Evolutionary conservation across 495 filamentous ascomycete genomes (phyloP).

Genomic region (Pyrenula aspistea): DNA sequence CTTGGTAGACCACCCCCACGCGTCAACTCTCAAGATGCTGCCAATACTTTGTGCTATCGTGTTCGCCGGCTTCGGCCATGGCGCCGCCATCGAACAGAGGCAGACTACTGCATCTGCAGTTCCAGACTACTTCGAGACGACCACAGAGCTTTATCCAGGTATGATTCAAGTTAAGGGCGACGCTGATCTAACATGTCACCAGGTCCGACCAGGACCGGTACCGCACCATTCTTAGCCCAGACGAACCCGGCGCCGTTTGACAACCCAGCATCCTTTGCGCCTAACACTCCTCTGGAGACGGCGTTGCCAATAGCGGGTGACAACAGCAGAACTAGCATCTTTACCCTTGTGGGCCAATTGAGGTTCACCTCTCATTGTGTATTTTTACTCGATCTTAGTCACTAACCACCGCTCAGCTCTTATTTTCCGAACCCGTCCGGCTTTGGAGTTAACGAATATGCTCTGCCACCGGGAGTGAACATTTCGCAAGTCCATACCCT

Average conservation of each 20-base stretch:
- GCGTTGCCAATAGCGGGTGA: conserved; percentile 39
- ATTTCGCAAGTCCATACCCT: conserved; percentile 42
- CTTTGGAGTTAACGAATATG: conserved; percentile 44
- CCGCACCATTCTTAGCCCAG: conserved; percentile 42
- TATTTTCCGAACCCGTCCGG: conserved; percentile 20
- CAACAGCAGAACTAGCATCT: conserved; percentile 34
- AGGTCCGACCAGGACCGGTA: conserved; percentile 47
- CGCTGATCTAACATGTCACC: conserved; percentile 12
- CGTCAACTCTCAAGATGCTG: neutral
- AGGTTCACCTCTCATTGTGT: conserved; percentile 8
- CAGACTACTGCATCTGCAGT: neutral
- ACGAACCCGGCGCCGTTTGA: conserved; percentile 40
- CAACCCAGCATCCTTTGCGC: conserved; percentile 29
- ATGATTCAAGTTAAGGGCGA: neutral
- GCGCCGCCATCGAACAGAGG: neutral
- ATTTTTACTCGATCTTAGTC: neutral
- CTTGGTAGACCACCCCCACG: neutral
- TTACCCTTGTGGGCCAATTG: conserved; percentile 39
- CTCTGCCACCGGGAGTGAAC: conserved; percentile 39
- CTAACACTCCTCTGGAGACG: conserved; percentile 46
- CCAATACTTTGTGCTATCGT: neutral
- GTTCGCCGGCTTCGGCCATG: neutral
- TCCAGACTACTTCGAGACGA: neutral
- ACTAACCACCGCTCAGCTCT: conserved; percentile 3
- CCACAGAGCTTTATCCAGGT: neutral